Conservation (phyloP, 805 yeast species). For the Candida adriatica region DNA sequence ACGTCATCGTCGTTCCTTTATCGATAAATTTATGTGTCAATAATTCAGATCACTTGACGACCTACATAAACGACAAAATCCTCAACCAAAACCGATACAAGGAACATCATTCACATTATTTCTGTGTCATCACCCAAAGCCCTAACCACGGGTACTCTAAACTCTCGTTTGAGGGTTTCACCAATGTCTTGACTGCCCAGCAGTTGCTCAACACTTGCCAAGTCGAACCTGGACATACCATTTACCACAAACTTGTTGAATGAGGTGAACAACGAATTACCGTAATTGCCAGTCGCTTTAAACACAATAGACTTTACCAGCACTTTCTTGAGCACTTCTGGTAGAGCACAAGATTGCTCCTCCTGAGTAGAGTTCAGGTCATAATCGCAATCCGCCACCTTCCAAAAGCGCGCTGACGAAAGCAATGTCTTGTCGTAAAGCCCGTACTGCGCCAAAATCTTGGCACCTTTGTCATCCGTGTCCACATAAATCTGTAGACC, state of each 20-base stretch:
- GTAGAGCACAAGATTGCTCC: conserved; percentile 25
- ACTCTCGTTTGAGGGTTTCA: conserved; percentile 9
- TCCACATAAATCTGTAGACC: conserved; percentile 26
- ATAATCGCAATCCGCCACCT: conserved; percentile 9
- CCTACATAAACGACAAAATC: too few relatives aligned
- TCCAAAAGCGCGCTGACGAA: conserved; percentile 7
- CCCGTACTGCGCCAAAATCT: not conserved
- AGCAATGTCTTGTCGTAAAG: not conserved
- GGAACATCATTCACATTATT: too few relatives aligned
- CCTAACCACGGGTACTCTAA: conserved; percentile 3
- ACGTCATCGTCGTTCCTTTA: too few relatives aligned
- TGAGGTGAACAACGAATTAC: conserved; percentile 30
- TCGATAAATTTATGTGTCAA: too few relatives aligned
- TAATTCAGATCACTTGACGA: too few relatives aligned
- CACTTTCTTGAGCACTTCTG: conserved; percentile 26
- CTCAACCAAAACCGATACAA: too few relatives aligned
- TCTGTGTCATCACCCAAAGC: conserved; percentile 21
- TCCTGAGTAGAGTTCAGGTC: conserved; percentile 12
- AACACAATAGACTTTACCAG: conserved; percentile 28
- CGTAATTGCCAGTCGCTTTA: conserved; percentile 28
- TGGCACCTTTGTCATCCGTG: conserved; percentile 4
- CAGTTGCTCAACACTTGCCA: conserved; percentile 13
- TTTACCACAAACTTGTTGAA: conserved; percentile 33
- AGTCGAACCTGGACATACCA: conserved; percentile 34
- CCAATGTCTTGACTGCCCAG: conserved; percentile 13